These are phyloP conservation scores for Chlorella sp. DNA, from an alignment of 139 green algal species.

Conservation along the genomic window DNA sequence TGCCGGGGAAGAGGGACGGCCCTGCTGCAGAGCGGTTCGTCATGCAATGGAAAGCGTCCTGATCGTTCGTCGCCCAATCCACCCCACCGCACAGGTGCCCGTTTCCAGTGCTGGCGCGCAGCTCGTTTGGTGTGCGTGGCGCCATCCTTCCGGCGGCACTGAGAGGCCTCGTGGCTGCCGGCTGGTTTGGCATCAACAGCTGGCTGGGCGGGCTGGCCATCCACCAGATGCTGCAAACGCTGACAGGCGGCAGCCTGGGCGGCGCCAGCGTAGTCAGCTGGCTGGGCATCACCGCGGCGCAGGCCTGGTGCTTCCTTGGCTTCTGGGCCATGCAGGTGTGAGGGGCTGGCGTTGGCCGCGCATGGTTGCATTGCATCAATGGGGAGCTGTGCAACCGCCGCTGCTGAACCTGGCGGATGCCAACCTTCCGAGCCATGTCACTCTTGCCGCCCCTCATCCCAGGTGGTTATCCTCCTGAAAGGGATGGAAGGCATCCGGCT, in stretches of 20 bases:
- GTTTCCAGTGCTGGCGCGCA: constrained; percentile 4
- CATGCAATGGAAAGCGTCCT: background rate
- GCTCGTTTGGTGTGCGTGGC: background rate
- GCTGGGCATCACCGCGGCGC: constrained; percentile 4
- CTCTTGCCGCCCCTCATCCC: background rate
- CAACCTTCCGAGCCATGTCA: too few relatives aligned
- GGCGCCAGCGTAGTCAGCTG: background rate
- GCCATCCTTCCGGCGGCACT: background rate
- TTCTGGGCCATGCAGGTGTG: constrained; percentile 10
- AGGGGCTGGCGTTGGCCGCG: background rate
- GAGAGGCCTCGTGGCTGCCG: background rate
- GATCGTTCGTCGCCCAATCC: background rate
- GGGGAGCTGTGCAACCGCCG: background rate
- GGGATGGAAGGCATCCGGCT: constrained; percentile 82
- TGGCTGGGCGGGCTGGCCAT: constrained; percentile 9
- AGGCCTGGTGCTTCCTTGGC: constrained; percentile 9
- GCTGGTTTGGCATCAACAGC: constrained; percentile 20
- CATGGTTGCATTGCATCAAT: background rate
- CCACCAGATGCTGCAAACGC: constrained; percentile 23
- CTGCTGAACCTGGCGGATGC: background rate
- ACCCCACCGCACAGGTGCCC: background rate
- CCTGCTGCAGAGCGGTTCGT: background rate
- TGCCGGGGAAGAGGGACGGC: background rate
- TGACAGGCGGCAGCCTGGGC: background rate
- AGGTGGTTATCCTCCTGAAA: constrained; percentile 23